These are phyloP conservation scores for Phaeodactylum tricornutum DNA, from an alignment of 108 stramenopile species.

Conservation along the genomic window DNA sequence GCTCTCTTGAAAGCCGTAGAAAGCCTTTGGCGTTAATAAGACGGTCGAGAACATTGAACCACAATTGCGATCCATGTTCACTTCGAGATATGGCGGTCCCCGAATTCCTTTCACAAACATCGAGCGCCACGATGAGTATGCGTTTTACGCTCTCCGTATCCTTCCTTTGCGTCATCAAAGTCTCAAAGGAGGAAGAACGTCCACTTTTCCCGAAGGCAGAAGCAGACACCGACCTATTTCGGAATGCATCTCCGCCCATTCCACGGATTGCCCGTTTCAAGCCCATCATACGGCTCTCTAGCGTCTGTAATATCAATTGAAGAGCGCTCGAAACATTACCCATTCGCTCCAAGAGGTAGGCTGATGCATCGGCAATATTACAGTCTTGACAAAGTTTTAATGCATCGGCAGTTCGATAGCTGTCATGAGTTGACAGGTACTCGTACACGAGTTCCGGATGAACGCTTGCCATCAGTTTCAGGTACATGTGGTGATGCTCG, in stretches of 20 bases:
- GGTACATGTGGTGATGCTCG: constrained; percentile 56
- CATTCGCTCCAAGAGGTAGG: constrained; percentile 81
- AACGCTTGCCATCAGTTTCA: constrained; percentile 55
- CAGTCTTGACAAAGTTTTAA: constrained; percentile 72
- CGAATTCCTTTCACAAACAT: constrained; percentile 78
- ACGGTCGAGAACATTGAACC: constrained; percentile 80
- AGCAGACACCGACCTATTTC: background rate
- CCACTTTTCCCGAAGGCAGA: background rate
- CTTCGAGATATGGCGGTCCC: constrained; percentile 29
- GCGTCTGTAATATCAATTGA: constrained; percentile 60
- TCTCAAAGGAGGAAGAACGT: background rate
- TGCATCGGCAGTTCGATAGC: constrained; percentile 71
- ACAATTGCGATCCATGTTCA: constrained; percentile 70
- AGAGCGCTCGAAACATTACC: constrained; percentile 86
- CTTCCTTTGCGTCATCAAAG: constrained; percentile 27
- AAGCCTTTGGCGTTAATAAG: constrained; percentile 70
- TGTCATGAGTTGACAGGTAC: constrained; percentile 60
- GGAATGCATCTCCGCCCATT: constrained; percentile 20
- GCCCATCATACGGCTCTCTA: constrained; percentile 59
- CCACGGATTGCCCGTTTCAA: constrained; percentile 52
- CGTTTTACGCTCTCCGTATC: constrained; percentile 52
- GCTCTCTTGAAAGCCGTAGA: constrained; percentile 55
- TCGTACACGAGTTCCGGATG: constrained; percentile 76
- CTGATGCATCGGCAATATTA: constrained; percentile 82
- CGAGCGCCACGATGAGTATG: constrained; percentile 57